Percentiles rank a stretch among this genome's conserved stretches.
phyloP scores from a whole-genome alignment of 2,329 filamentous ascomycete genomes.

The Penicillium corylophilum region DNA sequence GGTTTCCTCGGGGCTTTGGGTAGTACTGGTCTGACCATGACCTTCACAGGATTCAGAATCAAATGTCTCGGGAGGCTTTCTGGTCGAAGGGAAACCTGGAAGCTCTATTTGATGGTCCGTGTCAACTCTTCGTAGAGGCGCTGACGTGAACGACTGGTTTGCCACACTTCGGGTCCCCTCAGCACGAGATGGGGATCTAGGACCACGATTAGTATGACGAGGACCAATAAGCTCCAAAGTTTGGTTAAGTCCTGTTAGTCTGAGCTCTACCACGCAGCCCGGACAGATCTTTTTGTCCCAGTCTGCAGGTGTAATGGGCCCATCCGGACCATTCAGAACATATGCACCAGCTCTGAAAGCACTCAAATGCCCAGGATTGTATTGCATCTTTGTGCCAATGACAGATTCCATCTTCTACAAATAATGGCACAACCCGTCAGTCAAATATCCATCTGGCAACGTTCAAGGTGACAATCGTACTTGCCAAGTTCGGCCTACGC shows the following conservation, averaged over 20 bases:
- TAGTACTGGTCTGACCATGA: not conserved
- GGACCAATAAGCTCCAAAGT: not conserved
- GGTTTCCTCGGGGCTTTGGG: not conserved
- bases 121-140: not conserved
- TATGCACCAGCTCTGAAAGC: not conserved
- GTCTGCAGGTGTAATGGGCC: not conserved
- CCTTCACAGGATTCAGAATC: not conserved
- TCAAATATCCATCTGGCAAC: not conserved
- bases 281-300: constrained; percentile 1
- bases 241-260: not conserved
- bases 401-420: not conserved
- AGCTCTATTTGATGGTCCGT: not conserved
- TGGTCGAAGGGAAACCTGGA: not conserved
- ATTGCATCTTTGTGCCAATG: not conserved
- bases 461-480: not conserved
- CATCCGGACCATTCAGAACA: not conserved
- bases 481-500: not conserved
- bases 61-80: not conserved
- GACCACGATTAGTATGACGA: not conserved
- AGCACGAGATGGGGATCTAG: too few species aligned
- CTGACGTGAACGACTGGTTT: not conserved
- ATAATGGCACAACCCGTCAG: not conserved
- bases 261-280: constrained; percentile 2
- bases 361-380: not conserved
- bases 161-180: not conserved